These are phyloP conservation scores for Melampsora americana DNA, from an alignment of 1,284 basidiomycete genomes.

Conservation along the genomic window DNA sequence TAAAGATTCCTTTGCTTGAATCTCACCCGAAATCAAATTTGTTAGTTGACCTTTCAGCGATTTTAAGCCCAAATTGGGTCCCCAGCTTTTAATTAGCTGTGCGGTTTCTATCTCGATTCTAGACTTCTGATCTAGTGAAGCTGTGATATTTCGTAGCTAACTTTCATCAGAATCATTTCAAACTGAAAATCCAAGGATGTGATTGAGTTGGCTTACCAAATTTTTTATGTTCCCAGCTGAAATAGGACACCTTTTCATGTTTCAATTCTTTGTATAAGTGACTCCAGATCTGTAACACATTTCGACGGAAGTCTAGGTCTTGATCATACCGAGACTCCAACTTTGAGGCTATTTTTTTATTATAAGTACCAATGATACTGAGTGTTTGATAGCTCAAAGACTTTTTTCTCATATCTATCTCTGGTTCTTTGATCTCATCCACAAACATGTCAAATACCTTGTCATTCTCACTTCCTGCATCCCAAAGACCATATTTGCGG, in stretches of 20 bases:
- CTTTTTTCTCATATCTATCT: neutral
- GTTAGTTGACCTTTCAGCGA: neutral
- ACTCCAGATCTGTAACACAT: neutral
- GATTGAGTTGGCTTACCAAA: neutral
- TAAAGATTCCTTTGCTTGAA: neutral
- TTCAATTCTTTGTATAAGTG: neutral
- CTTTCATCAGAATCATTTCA: neutral
- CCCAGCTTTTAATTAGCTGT: neutral
- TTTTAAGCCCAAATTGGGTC: neutral
- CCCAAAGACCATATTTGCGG: no score
- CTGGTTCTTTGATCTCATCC: neutral
- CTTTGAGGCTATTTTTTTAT: neutral
- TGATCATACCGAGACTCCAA: neutral
- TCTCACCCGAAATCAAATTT: neutral
- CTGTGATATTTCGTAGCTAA: neutral
- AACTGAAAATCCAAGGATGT: neutral
- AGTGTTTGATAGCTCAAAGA: neutral
- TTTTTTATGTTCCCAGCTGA: slow-evolving; percentile 5
- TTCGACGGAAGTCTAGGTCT: neutral
- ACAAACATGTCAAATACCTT: neutral
- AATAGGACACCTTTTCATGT: neutral
- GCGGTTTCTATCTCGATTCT: neutral
- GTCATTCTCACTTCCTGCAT: neutral
- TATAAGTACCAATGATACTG: neutral
- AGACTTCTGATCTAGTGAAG: neutral